These are phyloP conservation scores for Calonectria crousiana DNA, from an alignment of 2,329 filamentous ascomycete genomes.

Conservation along the genomic window DNA sequence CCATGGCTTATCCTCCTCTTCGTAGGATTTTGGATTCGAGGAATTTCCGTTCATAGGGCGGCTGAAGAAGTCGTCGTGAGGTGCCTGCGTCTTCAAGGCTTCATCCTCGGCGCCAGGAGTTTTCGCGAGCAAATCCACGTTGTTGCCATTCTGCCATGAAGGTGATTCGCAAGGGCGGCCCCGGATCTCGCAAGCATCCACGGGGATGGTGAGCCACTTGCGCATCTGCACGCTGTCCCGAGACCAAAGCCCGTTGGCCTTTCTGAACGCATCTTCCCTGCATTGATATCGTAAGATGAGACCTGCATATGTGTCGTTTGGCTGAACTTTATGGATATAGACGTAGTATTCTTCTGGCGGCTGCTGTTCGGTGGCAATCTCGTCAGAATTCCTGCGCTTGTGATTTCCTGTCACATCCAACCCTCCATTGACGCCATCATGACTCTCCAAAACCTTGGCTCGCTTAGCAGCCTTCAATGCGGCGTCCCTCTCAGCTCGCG, in stretches of 20 bases:
- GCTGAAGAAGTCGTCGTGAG: conserved; percentile 58
- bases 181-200: conserved; percentile 89
- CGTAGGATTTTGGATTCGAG: conserved; percentile 37
- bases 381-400: conserved; percentile 79
- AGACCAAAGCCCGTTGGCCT: conserved; percentile 94
- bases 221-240: conserved; percentile 90
- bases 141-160: conserved; percentile 51
- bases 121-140: conserved; percentile 64
- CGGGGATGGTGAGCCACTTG: conserved; percentile 84
- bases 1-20: conserved; percentile 77
- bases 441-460: conserved; percentile 71
- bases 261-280: conserved; percentile 83
- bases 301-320: conserved; percentile 89
- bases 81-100: conserved; percentile 36
- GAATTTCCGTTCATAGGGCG: conserved; percentile 49
- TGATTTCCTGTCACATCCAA: conserved; percentile 67
- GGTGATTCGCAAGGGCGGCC: conserved; percentile 75
- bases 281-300: conserved; percentile 93
- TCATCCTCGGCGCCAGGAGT: conserved; percentile 55
- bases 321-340: conserved; percentile 88
- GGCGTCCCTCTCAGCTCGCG: conserved; percentile 64
- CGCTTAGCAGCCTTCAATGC: conserved; percentile 68
- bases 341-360: conserved; percentile 82
- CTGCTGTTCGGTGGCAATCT: conserved; percentile 63
- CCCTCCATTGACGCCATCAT: conserved; percentile 70